Conservation (phyloP, 306 rosid genomes). For the Amphicarpaea edgeworthii region DNA sequence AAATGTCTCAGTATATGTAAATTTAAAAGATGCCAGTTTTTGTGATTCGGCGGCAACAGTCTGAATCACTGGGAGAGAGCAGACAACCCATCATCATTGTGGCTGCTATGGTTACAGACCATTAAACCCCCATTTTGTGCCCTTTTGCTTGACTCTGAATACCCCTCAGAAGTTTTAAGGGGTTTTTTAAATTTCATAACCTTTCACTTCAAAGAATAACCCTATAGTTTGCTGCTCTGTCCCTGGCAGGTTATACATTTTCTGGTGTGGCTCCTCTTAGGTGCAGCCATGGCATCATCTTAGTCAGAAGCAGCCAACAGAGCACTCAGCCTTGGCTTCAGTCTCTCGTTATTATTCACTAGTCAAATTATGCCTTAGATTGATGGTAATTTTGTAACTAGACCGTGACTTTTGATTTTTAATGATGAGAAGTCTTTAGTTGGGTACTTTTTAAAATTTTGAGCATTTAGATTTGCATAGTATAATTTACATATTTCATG, state of each 20-base stretch:
- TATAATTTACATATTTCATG: neutral
- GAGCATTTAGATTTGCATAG: neutral
- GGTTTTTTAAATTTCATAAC: neutral
- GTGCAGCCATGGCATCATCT: neutral
- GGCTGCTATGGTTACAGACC: neutral
- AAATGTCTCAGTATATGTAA: neutral
- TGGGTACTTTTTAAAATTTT: neutral
- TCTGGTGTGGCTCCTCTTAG: neutral
- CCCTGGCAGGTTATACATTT: neutral
- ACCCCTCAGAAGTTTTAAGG: neutral
- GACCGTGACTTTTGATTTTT: neutral
- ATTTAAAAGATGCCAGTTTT: neutral
- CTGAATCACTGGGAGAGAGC: neutral
- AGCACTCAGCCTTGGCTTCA: neutral
- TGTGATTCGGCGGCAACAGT: neutral
- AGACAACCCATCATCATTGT: neutral
- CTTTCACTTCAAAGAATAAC: neutral
- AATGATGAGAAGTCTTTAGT: neutral
- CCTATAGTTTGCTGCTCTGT: neutral
- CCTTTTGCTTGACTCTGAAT: neutral
- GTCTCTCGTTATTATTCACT: neutral
- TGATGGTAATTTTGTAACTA: neutral
- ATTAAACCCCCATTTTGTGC: neutral
- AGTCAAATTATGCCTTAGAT: neutral
- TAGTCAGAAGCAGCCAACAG: neutral